Percentiles rank a stretch among this genome's conserved stretches.
Evolutionary conservation across 768 basidiomycete genomes (phyloP).

Genomic region (Mrakia gelida): DNA sequence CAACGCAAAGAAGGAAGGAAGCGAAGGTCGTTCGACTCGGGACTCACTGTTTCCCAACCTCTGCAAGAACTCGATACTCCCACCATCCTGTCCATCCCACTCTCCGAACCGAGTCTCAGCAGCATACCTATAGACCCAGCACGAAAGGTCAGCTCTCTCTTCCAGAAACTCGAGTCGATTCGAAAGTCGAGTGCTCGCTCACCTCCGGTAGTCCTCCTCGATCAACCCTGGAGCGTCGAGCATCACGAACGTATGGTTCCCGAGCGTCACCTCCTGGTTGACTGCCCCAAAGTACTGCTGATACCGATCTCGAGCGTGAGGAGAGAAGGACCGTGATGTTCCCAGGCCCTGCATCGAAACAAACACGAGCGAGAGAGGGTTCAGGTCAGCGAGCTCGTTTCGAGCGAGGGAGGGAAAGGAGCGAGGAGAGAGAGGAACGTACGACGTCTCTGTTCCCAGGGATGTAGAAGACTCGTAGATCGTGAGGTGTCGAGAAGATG

Average conservation of each 20-base stretch:
- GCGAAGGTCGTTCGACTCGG: too few species aligned
- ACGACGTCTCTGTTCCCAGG: constrained; percentile 88
- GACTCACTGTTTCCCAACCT: constrained; percentile 19
- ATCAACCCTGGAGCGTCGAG: constrained; percentile 68
- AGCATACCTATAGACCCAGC: constrained; percentile 40
- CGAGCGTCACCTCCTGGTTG: constrained; percentile 56
- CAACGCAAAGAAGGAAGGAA: not conserved
- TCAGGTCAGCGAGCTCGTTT: not conserved
- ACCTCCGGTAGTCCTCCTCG: constrained; percentile 64
- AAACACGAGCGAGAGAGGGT: not conserved
- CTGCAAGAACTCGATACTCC: constrained; percentile 32
- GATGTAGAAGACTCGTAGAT: constrained; percentile 62
- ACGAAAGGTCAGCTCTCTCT: constrained; percentile 19
- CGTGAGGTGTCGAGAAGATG: constrained; percentile 58
- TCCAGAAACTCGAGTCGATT: constrained; percentile 18
- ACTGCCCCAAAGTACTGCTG: constrained; percentile 68
- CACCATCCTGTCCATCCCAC: constrained; percentile 23
- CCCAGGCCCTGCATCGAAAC: constrained; percentile 50
- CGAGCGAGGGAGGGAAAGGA: not conserved
- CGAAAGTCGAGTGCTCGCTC: constrained; percentile 35
- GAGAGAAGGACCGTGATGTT: constrained; percentile 50
- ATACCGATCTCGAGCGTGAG: constrained; percentile 57
- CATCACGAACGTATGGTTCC: constrained; percentile 67
- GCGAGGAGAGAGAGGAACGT: constrained; percentile 50
- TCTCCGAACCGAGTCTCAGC: constrained; percentile 29